phyloP scores from a whole-genome alignment of 208 protist genomes.

The Blastocrithidia nonstop region DNA sequence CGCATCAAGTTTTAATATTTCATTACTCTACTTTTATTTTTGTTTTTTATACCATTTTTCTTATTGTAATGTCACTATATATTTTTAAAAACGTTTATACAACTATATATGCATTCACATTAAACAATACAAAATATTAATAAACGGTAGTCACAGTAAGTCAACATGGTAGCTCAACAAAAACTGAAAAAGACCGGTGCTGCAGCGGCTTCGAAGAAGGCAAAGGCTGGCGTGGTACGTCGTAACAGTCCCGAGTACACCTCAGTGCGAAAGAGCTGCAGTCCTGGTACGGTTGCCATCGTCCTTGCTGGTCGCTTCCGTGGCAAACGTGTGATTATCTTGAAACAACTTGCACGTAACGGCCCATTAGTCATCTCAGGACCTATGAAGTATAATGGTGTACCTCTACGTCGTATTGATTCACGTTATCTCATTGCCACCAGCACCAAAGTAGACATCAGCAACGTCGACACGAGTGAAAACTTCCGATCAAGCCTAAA shows the following conservation, averaged over 20 bases:
- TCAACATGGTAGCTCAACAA: too few relatives aligned
- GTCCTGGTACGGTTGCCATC: slow-evolving; percentile 37
- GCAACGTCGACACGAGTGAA: slow-evolving; percentile 55
- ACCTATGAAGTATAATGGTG: slow-evolving; percentile 93
- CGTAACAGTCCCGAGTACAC: slow-evolving; percentile 44
- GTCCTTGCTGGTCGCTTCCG: slow-evolving; percentile 93
- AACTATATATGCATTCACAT: too few relatives aligned
- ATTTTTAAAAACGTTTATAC: too few relatives aligned
- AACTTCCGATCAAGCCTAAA: slow-evolving; percentile 53
- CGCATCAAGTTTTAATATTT: too few relatives aligned
- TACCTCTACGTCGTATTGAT: slow-evolving; percentile 95
- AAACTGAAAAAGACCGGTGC: too few relatives aligned
- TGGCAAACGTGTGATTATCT: slow-evolving; percentile 95
- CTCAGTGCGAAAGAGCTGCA: slow-evolving; percentile 42
- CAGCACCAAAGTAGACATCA: slow-evolving; percentile 93
- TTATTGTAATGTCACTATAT: too few relatives aligned
- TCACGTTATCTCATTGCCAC: slow-evolving; percentile 97
- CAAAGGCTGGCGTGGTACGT: too few relatives aligned
- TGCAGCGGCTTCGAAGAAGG: too few relatives aligned
- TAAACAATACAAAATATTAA: too few relatives aligned
- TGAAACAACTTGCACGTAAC: slow-evolving; percentile 93
- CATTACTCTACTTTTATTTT: too few relatives aligned
- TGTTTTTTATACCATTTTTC: too few relatives aligned
- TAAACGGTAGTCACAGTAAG: too few relatives aligned
- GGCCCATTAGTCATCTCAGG: slow-evolving; percentile 94